These are phyloP conservation scores for Cyphellophora europaea DNA, from an alignment of 2,329 filamentous ascomycete species.

Conservation along the genomic window DNA sequence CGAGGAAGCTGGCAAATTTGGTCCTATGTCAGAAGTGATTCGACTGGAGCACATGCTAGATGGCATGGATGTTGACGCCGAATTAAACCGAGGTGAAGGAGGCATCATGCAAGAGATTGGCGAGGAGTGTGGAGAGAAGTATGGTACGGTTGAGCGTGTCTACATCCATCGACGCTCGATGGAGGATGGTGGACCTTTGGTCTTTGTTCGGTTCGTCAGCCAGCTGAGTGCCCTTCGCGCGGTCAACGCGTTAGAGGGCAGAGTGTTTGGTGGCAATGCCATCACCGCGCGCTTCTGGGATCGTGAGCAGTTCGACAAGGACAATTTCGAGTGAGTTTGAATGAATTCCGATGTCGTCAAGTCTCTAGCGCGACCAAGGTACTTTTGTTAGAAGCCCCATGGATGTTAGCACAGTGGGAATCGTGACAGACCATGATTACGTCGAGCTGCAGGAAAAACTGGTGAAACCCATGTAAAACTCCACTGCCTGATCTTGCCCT, in stretches of 20 bases:
- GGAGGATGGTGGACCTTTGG: conserved; percentile 47
- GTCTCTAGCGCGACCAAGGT: no score
- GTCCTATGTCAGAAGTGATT: conserved; percentile 71
- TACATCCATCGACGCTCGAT: conserved; percentile 42
- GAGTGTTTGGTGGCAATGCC: conserved; percentile 77
- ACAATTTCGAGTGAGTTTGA: conserved; percentile 46
- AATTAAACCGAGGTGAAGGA: conserved; percentile 56
- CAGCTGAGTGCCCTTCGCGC: conserved; percentile 76
- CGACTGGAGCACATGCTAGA: conserved; percentile 78
- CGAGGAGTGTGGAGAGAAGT: conserved; percentile 83
- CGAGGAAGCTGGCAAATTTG: conserved; percentile 49
- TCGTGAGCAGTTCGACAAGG: conserved; percentile 68
- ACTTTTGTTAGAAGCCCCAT: no score
- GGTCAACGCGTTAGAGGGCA: conserved; percentile 79
- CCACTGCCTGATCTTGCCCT: no score
- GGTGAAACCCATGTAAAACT: no score
- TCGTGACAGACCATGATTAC: no score
- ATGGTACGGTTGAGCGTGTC: conserved; percentile 72
- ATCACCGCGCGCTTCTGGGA: conserved; percentile 80
- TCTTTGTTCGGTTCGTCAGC: conserved; percentile 91
- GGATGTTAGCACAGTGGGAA: no score
- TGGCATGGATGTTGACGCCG: conserved; percentile 69
- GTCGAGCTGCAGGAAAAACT: no score
- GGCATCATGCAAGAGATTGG: conserved; percentile 87
- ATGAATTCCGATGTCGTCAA: no score